Evolutionary conservation across 1,284 basidiomycete species (phyloP), one percentile per base, ranked within the genome.

Genomic region (Ceratobasidium sp.): DNA sequence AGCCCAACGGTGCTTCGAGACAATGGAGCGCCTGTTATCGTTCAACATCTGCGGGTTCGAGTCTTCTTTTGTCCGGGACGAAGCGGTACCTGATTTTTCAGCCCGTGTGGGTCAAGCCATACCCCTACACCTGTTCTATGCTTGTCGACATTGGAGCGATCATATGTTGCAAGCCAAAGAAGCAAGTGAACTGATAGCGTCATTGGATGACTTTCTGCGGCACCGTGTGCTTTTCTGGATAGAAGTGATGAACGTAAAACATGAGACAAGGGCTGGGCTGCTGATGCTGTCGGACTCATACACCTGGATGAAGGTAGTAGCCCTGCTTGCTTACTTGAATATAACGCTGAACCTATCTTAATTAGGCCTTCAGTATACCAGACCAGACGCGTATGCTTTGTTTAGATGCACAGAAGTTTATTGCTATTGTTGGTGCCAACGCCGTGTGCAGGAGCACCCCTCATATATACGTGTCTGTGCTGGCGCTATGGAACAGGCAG

Each of bases 21-120:
- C 23, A 3, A 35, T 54, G 31, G 58, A 69, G n/a, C 37, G 10
- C 3, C 23, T 37, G 17, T 53, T 56, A 26, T 53, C 35, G 37
- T 69, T 69, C 67, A 69, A 69, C 35, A 69, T 69, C 4, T 69
- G 67, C 26, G n/a, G 37, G 3, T 33, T 69, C 35, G 67, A 56
- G 23, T 56, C 67, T 20, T 69, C 67, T n/a, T 69, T 26, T 42
- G 28, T 56, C 3, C 53, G n/a, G 17, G 67, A 69, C n/a, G 28
- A 11, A 4, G 65, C 51, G 17, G 47, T 67, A 11, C 65, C 65
- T 17, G 47, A 67, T 23, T 47, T 69, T 2, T 11, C 33, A 15
- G 33, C 3, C 37, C 67, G 51, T 11, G 23, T 69, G 10, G 13
- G 20, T 5, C 35, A 69, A 8, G 33, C 33, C 2, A 58, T 69